Conservation (phyloP, 2,329 filamentous ascomycete species). For the Fusarium sacchari region DNA sequence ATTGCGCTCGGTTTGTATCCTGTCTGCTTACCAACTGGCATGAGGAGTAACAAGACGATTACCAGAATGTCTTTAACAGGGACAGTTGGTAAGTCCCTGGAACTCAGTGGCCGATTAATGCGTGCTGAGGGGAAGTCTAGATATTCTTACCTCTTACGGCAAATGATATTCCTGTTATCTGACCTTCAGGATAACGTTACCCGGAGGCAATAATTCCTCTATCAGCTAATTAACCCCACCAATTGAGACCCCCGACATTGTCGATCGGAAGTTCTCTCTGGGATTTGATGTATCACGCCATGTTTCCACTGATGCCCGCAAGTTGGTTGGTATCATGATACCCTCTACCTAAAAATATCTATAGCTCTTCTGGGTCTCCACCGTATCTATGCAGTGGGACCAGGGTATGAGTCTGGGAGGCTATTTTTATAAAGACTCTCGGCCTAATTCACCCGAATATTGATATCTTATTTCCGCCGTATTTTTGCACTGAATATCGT, state of each 20-base stretch:
- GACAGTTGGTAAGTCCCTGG: too few relatives aligned
- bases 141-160: accelerated
- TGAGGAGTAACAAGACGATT: neutral
- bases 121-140: accelerated
- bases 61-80: accelerated
- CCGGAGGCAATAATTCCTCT: neutral
- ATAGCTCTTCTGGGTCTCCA: neutral
- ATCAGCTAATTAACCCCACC: neutral
- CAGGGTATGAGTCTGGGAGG: too few relatives aligned
- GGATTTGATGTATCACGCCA: neutral
- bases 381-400: neutral
- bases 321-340: too few relatives aligned
- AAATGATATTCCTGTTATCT: neutral
- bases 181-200: neutral
- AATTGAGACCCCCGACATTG: accelerated
- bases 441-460: neutral
- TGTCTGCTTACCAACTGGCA: neutral
- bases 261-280: accelerated
- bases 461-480: neutral
- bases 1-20: neutral
- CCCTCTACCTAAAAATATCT: too few relatives aligned
- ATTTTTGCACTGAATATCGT: neutral
- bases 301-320: neutral
- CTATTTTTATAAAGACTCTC: too few relatives aligned
- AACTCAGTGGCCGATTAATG: accelerated